Evolutionary conservation across 2,329 filamentous ascomycete genomes (phyloP).

Genomic region (Fusarium foetens): DNA sequence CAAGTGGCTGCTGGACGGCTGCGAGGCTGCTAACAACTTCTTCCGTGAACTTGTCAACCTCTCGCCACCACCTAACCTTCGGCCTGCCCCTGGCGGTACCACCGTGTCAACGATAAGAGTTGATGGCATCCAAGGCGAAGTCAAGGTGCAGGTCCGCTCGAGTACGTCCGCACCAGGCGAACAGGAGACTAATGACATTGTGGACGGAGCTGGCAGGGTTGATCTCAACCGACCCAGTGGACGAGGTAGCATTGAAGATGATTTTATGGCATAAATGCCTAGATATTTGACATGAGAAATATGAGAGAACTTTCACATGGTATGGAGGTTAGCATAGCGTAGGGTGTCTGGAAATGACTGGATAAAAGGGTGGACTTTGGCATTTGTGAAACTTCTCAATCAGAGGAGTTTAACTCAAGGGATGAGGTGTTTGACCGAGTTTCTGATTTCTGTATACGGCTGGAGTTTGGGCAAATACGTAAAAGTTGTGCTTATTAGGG

Average conservation of each 20-base stretch:
- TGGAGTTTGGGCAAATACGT: background rate
- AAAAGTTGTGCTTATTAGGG: background rate
- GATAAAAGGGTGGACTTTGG: background rate
- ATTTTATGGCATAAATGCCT: slow-evolving; percentile 55
- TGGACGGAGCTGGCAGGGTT: slow-evolving; percentile 56
- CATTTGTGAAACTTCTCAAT: background rate
- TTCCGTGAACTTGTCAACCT: slow-evolving; percentile 70
- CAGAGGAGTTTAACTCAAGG: background rate
- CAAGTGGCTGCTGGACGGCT: slow-evolving; percentile 84
- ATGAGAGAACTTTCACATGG: background rate
- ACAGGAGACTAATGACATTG: slow-evolving; percentile 52
- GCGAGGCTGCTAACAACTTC: slow-evolving; percentile 76
- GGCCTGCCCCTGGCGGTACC: slow-evolving; percentile 49
- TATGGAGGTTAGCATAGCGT: background rate
- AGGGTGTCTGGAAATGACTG: background rate
- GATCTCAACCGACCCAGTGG: slow-evolving; percentile 50
- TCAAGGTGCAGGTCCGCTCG: slow-evolving; percentile 63
- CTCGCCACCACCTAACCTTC: slow-evolving; percentile 53
- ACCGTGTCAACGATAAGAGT: slow-evolving; percentile 60
- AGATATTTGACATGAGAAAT: too few relatives aligned
- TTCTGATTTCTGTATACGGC: background rate
- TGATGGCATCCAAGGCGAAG: slow-evolving; percentile 66
- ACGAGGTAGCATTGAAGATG: slow-evolving; percentile 53
- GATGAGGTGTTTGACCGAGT: background rate
- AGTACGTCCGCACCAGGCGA: slow-evolving; percentile 41